Percentiles rank a stretch among this genome's conserved stretches.
Conservation (phyloP, 345 rosid species). For the Eucalyptus rudis region DNA sequence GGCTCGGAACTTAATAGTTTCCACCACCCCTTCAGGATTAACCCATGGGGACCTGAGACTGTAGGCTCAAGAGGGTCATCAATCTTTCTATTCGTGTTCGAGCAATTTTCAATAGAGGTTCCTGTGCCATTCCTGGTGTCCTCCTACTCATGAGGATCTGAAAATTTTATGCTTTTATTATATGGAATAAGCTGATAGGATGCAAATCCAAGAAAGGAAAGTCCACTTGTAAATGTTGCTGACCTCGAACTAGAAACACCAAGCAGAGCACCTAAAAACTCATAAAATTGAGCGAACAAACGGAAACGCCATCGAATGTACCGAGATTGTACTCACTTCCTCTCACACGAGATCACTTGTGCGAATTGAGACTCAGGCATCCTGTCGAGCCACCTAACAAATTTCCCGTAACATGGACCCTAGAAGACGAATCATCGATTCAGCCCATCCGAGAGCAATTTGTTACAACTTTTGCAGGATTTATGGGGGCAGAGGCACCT, state of each 20-base stretch:
- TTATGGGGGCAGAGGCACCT: neutral
- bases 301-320: neutral
- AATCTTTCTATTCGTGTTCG: neutral
- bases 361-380: neutral
- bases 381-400: neutral
- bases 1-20: neutral
- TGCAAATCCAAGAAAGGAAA: neutral
- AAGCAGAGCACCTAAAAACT: neutral
- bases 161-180: neutral
- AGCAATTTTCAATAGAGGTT: neutral
- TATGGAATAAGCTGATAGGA: neutral
- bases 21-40: neutral
- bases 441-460: neutral
- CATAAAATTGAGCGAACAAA: neutral
- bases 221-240: neutral
- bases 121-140: neutral
- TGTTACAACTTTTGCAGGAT: neutral
- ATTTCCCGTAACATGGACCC: neutral
- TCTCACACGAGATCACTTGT: neutral
- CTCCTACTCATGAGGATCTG: neutral
- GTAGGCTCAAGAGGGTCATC: neutral
- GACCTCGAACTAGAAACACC: neutral
- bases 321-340: neutral
- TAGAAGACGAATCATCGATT: neutral
- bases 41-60: neutral